These are phyloP conservation scores for Moesziomyces globuligerus DNA, from an alignment of 1,284 basidiomycete genomes.

Conservation along the genomic window DNA sequence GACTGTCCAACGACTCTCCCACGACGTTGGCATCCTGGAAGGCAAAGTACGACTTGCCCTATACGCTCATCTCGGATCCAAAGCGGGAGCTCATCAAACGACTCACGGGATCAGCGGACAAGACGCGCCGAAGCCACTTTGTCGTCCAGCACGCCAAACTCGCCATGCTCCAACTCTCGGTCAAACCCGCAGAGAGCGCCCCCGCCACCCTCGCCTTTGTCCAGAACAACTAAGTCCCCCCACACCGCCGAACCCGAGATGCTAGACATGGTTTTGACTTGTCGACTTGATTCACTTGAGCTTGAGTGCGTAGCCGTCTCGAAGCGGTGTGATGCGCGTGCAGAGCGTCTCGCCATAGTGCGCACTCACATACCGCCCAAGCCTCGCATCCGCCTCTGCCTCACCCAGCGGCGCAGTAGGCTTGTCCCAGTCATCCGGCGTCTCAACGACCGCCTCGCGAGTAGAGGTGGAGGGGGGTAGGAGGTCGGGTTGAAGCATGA, in stretches of 20 bases:
- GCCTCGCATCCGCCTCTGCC: no score
- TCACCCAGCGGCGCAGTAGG: no score
- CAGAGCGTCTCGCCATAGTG: slow-evolving; percentile 7
- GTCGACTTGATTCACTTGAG: slow-evolving; percentile 11
- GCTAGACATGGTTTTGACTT: no score
- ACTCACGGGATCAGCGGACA: slow-evolving; percentile 79
- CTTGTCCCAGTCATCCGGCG: not conserved
- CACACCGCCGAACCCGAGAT: no score
- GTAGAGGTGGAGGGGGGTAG: not conserved
- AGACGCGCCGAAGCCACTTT: slow-evolving; percentile 71
- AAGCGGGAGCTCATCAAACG: slow-evolving; percentile 80
- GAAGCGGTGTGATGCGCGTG: slow-evolving; percentile 7
- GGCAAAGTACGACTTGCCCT: slow-evolving; percentile 79
- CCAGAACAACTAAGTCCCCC: slow-evolving; percentile 6
- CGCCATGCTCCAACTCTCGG: slow-evolving; percentile 38
- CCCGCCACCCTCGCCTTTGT: slow-evolving; percentile 20
- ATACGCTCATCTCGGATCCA: slow-evolving; percentile 86
- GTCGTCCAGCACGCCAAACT: slow-evolving; percentile 55
- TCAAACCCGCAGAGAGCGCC: slow-evolving; percentile 55
- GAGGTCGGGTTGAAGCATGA: not conserved
- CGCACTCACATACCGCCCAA: no score
- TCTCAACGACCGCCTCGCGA: no score
- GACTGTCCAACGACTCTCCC: slow-evolving; percentile 84
- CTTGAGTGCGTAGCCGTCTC: slow-evolving; percentile 19
- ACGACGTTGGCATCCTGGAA: slow-evolving; percentile 73